phyloP scores from a whole-genome alignment of 208 protist genomes.

The Angomonas ambiguus region DNA sequence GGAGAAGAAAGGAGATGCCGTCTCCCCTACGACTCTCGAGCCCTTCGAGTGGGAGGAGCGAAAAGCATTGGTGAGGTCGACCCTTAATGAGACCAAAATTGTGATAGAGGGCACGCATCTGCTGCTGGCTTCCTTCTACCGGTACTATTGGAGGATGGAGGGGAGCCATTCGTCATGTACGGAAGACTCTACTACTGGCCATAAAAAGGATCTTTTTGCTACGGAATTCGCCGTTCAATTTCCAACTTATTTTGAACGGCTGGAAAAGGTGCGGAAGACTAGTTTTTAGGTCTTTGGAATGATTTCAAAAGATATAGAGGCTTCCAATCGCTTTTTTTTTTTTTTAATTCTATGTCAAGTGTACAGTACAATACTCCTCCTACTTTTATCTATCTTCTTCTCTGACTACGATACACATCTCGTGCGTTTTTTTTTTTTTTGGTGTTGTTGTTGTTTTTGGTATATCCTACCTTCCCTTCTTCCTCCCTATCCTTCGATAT shows the following conservation, averaged over 20 bases:
- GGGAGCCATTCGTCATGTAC: not conserved
- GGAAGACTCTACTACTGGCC: not conserved
- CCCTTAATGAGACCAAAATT: not conserved
- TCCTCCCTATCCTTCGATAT: not conserved
- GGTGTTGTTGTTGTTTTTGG: not conserved
- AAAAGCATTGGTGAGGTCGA: not conserved
- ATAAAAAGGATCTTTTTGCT: not conserved
- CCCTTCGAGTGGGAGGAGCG: no score
- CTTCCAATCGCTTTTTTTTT: not conserved
- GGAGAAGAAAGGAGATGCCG: no score
- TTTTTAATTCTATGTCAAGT: not conserved
- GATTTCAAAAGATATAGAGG: not conserved
- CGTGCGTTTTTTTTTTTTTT: not conserved
- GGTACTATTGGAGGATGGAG: not conserved
- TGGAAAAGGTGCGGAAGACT: not conserved
- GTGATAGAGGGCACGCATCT: not conserved
- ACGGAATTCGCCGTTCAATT: not conserved
- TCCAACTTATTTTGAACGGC: not conserved
- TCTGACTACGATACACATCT: not conserved
- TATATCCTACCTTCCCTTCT: slow-evolving; percentile 1
- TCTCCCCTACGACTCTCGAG: no score
- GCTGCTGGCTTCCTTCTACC: not conserved
- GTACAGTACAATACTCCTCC: no score
- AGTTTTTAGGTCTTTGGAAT: not conserved
- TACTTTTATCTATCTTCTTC: not conserved